These are phyloP conservation scores for Dioszegia hungarica DNA, from an alignment of 768 basidiomycete species.

Conservation along the genomic window DNA sequence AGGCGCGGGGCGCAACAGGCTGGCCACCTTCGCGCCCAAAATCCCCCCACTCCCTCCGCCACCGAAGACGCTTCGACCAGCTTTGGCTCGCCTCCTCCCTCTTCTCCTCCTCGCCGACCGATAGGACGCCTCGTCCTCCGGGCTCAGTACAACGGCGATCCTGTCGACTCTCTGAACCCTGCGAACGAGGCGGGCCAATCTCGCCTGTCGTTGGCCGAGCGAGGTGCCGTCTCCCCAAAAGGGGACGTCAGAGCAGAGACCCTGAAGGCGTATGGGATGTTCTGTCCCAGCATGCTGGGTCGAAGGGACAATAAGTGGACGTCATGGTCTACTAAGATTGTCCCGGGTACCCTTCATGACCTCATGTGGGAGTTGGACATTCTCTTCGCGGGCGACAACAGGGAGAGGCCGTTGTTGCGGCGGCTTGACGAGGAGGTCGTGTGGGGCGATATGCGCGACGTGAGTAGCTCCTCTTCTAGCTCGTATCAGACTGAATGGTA, in stretches of 20 bases:
- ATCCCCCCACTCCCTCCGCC: too few species aligned
- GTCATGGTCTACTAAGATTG: conserved; percentile 17
- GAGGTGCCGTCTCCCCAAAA: too few species aligned
- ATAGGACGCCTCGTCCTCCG: too few species aligned
- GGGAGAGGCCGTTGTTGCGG: conserved; percentile 8
- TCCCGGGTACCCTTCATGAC: conserved; percentile 24
- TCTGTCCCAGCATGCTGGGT: conserved; percentile 11
- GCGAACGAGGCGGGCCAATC: too few species aligned
- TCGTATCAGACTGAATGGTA: background rate
- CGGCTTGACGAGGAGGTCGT: conserved; percentile 23
- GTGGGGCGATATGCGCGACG: conserved; percentile 16
- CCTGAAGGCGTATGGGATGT: background rate
- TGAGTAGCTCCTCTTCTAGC: background rate
- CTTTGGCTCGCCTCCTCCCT: too few species aligned
- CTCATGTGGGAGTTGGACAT: conserved; percentile 23
- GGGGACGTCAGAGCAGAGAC: background rate
- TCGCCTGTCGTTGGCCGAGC: too few species aligned
- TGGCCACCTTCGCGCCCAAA: too few species aligned
- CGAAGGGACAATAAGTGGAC: conserved; percentile 17
- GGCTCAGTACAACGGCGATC: too few species aligned
- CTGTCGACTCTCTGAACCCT: too few species aligned
- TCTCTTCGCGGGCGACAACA: conserved; percentile 15
- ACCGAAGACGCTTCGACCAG: too few species aligned
- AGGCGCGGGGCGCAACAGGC: too few species aligned
- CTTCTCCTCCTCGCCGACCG: too few species aligned